Evolutionary conservation across 1,284 basidiomycete species (phyloP), one percentile per base, ranked within the genome.

Genomic region (Boletus nobilissimus): DNA sequence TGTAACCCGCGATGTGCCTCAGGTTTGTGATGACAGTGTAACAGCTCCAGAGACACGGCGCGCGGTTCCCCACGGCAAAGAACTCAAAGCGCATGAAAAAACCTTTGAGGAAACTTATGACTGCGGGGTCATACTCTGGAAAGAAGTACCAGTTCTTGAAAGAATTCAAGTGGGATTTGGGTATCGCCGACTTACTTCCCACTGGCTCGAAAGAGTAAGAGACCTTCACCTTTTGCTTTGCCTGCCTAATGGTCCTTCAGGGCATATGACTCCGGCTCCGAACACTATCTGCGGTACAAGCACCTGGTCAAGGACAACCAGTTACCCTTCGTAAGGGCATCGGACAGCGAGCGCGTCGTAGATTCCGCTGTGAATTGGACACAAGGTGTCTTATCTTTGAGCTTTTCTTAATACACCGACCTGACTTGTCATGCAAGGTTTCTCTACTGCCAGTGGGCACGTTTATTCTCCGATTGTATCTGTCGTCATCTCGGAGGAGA

Each of bases 21-120:
- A 18, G 63, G 71, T 57, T 46, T 77, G 32, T 78, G 70, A 43
- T 72, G 66, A 81, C 73, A 69, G 57, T 24, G 38, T 39, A 39
- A 78, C 39, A 97, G 96, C 86, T 97, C n/a, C 94, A 97, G 86
- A 89, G 96, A 19, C 97, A 97, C 82, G 95, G 95, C 2, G 93
- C 95, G 3, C 90, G 97, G 46, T 97, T 90, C 80, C 97, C 96
- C 0, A 96, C 96, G 0, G 81, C 85, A 1, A 87, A 87, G 13
- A 89, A 92, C 0, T 85, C 88, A 0, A 82, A 82, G 22, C 80
- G 81, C 6, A 93, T 96, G n/a, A 75, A 86, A 48, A 76, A 83
- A 0, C 90, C 93, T 0, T 80, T 95, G 14, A 78, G 81, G 18
- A 94, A 93, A 80, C 85, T 95, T 1, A 82, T 90, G 74, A 83